Conservation (phyloP, 306 rosid species). For the Vigna nakashimae region DNA sequence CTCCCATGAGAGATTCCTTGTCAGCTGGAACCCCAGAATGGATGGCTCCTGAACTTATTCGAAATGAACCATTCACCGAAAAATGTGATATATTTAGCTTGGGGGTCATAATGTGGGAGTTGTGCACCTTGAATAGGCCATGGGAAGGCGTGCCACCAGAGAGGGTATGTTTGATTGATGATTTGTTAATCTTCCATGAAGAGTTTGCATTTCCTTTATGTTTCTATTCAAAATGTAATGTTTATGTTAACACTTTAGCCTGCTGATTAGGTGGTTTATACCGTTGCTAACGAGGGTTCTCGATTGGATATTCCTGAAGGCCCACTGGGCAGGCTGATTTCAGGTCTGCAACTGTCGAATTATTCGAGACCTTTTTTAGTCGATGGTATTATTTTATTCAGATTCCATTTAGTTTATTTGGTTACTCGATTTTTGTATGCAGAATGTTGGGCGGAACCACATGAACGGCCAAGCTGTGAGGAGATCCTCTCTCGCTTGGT, state of each 20-base stretch:
- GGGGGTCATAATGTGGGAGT: conserved; percentile 98
- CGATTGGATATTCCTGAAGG: conserved; percentile 94
- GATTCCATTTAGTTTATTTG: conserved; percentile 29
- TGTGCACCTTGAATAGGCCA: conserved; percentile 87
- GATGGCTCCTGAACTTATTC: conserved; percentile 99
- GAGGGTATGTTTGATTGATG: conserved; percentile 59
- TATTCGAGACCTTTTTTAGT: conserved; percentile 15
- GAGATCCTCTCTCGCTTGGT: conserved; percentile 85
- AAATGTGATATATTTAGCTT: conserved; percentile 96
- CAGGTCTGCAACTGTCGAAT: conserved; percentile 56
- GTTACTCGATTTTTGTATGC: conserved; percentile 34
- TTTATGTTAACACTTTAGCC: conserved; percentile 20
- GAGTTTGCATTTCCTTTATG: neutral
- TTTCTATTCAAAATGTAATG: neutral
- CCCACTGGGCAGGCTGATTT: conserved; percentile 84
- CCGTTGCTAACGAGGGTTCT: conserved; percentile 87
- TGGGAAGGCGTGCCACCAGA: conserved; percentile 95
- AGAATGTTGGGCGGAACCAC: conserved; percentile 96
- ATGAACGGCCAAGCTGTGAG: conserved; percentile 91
- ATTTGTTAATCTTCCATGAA: conserved; percentile 4
- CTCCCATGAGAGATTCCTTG: conserved; percentile 70
- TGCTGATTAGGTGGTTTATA: conserved; percentile 79
- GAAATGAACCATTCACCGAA: conserved; percentile 90
- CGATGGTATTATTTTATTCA: neutral
- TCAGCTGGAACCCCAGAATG: conserved; percentile 99